phyloP scores from a whole-genome alignment of 106 monocot species.

The Apostasia ramifera region DNA sequence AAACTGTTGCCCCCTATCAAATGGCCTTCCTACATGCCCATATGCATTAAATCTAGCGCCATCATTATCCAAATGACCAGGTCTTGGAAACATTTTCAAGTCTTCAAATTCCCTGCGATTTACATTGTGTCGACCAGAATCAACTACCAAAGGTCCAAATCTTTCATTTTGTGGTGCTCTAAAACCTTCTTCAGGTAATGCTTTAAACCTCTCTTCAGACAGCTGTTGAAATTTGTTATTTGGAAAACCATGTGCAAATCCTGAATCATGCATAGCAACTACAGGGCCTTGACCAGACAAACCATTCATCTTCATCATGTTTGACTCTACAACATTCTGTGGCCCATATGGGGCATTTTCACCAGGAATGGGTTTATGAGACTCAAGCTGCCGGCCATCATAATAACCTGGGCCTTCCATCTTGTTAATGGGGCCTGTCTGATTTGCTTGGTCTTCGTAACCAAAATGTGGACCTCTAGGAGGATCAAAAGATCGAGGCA shows the following conservation, averaged over 20 bases:
- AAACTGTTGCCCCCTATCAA: constrained; percentile 22
- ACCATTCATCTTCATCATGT: constrained; percentile 31
- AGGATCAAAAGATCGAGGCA: constrained; percentile 20
- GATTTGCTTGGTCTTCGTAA: constrained; percentile 20
- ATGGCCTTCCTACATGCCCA: constrained; percentile 20
- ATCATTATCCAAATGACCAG: constrained; percentile 45
- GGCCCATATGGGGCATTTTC: constrained; percentile 16
- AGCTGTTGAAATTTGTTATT: constrained; percentile 39
- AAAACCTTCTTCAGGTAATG: constrained; percentile 31
- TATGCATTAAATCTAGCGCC: constrained; percentile 40
- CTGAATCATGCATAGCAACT: constrained; percentile 25
- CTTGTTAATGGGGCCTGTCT: constrained; percentile 7
- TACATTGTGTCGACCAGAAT: constrained; percentile 20
- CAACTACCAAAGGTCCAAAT: constrained; percentile 20
- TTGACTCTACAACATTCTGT: constrained; percentile 13
- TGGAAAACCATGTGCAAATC: constrained; percentile 11
- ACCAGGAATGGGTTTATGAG: neutral
- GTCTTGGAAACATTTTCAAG: constrained; percentile 60
- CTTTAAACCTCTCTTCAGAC: constrained; percentile 33
- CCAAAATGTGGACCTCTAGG: constrained; percentile 20
- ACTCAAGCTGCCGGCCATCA: constrained; percentile 30
- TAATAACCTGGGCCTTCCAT: constrained; percentile 19
- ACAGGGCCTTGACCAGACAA: constrained; percentile 8
- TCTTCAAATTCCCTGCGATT: constrained; percentile 53
- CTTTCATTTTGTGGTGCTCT: constrained; percentile 14